A percentile compares a stretch with the other conserved stretches of the same genome.
Evolutionary conservation across 345 rosid genomes (phyloP).

Genomic region (Salix exigua): DNA sequence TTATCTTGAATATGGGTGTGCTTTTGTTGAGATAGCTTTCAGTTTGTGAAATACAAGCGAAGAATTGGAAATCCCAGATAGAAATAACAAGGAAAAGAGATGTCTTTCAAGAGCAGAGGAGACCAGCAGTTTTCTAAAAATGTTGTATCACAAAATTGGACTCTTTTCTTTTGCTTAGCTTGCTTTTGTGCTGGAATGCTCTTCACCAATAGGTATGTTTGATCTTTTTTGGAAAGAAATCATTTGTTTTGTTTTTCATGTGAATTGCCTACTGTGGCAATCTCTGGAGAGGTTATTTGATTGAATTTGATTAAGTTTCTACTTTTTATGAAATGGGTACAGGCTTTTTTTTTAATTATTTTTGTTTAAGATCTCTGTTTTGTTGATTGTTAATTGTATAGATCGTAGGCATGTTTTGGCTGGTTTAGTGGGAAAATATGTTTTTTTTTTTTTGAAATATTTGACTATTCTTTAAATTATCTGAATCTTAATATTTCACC

Average conservation of each 20-base stretch:
- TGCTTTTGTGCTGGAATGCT: conserved; percentile 82
- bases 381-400: background rate
- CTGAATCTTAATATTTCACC: background rate
- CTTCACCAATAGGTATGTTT: conserved; percentile 73
- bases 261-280: background rate
- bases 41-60: conserved; percentile 4
- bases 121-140: conserved; percentile 43
- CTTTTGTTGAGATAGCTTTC: conserved; percentile 7
- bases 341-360: background rate
- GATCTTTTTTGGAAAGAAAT: background rate
- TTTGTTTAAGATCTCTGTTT: conserved; percentile 14
- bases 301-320: background rate
- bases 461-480: background rate
- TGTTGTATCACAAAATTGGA: conserved; percentile 67
- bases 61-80: background rate
- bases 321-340: background rate
- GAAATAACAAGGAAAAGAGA: conserved; percentile 10
- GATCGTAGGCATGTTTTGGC: background rate
- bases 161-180: conserved; percentile 62
- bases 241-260: background rate
- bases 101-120: conserved; percentile 69
- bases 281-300: conserved; percentile 1
- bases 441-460: background rate
- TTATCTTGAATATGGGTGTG: conserved; percentile 14
- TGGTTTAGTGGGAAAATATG: background rate